phyloP scores from a whole-genome alignment of 345 rosid species.

The Eucalyptus leucophloia region DNA sequence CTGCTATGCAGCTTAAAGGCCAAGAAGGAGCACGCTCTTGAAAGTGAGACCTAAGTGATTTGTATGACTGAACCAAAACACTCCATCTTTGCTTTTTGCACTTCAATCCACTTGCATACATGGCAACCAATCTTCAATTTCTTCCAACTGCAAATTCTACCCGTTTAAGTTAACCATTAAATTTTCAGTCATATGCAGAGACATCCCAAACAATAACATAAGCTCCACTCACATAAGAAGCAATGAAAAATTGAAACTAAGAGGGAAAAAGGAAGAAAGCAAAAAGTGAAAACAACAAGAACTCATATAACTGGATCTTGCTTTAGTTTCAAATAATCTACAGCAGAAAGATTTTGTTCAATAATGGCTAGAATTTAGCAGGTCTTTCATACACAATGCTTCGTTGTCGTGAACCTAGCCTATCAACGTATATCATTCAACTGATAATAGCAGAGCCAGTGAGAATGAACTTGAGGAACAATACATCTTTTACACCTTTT shows the following conservation, averaged over 20 bases:
- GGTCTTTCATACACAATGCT: not conserved
- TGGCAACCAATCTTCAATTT: slow-evolving; percentile 12
- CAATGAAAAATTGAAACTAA: not conserved
- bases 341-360: not conserved
- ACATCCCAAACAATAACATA: not conserved
- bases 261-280: not conserved
- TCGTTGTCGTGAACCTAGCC: not conserved
- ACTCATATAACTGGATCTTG: not conserved
- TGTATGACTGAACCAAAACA: slow-evolving; percentile 33
- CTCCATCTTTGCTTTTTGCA: slow-evolving; percentile 52
- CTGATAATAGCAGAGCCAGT: not conserved
- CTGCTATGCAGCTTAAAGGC: slow-evolving; percentile 8
- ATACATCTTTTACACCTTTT: not conserved
- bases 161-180: not conserved
- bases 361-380: not conserved
- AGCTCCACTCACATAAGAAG: not conserved
- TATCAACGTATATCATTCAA: not conserved
- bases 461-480: not conserved
- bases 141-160: not conserved
- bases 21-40: slow-evolving; percentile 13
- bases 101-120: slow-evolving; percentile 60
- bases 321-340: not conserved
- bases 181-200: not conserved
- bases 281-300: not conserved
- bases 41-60: slow-evolving; percentile 19